Conservation (phyloP, 352 stramenopile genomes). For the Phytophthora rubi region DNA sequence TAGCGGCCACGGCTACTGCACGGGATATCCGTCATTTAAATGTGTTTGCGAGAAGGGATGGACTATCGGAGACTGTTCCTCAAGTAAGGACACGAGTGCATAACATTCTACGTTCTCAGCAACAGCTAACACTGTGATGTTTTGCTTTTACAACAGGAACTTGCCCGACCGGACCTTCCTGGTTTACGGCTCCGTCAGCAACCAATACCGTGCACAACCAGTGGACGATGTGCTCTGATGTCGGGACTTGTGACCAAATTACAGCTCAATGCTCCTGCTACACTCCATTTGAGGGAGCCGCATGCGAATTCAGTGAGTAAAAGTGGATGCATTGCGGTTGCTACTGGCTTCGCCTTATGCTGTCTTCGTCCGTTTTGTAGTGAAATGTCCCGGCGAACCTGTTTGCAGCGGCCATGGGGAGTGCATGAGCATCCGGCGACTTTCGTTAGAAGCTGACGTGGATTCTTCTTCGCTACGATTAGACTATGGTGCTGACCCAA, state of each 20-base stretch:
- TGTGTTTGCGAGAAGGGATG: slow-evolving; percentile 73
- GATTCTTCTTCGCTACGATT: slow-evolving; percentile 59
- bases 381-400: slow-evolving; percentile 66
- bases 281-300: slow-evolving; percentile 59
- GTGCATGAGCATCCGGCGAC: slow-evolving; percentile 76
- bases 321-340: neutral
- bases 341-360: neutral
- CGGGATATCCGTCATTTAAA: slow-evolving; percentile 54
- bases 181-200: slow-evolving; percentile 55
- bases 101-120: neutral
- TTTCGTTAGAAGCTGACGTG: slow-evolving; percentile 66
- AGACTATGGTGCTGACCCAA: slow-evolving; percentile 71
- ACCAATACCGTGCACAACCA: slow-evolving; percentile 64
- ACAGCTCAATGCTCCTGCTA: slow-evolving; percentile 70
- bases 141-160: slow-evolving; percentile 40
- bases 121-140: neutral
- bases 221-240: slow-evolving; percentile 63
- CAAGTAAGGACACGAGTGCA: slow-evolving; percentile 35
- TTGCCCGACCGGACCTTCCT: slow-evolving; percentile 66
- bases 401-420: slow-evolving; percentile 73
- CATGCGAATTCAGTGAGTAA: slow-evolving; percentile 63
- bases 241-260: slow-evolving; percentile 56
- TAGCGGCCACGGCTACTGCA: slow-evolving; percentile 77
- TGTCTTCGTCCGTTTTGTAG: slow-evolving; percentile 26
- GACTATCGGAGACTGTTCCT: slow-evolving; percentile 67